phyloP scores from a whole-genome alignment of 768 basidiomycete genomes.

The Lactarius quietus region DNA sequence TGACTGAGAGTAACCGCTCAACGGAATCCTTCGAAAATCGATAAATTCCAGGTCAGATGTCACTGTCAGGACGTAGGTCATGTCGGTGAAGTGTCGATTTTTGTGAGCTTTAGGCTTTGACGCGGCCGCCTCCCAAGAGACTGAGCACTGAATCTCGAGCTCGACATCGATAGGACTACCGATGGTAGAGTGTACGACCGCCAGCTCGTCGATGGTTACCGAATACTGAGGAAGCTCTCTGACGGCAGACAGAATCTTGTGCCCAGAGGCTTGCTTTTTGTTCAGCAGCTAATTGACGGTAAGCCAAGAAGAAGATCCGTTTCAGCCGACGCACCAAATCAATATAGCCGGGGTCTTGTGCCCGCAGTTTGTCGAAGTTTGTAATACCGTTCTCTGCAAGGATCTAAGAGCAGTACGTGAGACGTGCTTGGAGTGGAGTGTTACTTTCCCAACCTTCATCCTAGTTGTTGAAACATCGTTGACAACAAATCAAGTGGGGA shows the following conservation, averaged over 20 bases:
- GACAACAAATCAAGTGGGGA: background rate
- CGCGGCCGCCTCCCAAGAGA: constrained; percentile 35
- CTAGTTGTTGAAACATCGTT: constrained; percentile 6
- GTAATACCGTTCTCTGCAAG: constrained; percentile 71
- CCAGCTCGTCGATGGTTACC: constrained; percentile 48
- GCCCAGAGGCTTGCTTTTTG: constrained; percentile 39
- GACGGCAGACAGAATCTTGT: constrained; percentile 57
- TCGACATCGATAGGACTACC: constrained; percentile 54
- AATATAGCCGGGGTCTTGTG: constrained; percentile 55
- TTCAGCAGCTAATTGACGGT: constrained; percentile 22
- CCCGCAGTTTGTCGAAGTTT: constrained; percentile 53
- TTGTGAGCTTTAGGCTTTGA: constrained; percentile 39
- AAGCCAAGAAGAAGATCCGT: background rate
- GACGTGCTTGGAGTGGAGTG: constrained; percentile 19
- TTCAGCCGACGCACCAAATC: constrained; percentile 49
- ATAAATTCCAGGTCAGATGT: constrained; percentile 73
- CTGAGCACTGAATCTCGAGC: constrained; percentile 54
- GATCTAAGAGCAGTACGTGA: constrained; percentile 42
- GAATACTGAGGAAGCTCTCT: constrained; percentile 64
- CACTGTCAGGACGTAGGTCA: constrained; percentile 68
- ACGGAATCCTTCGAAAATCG: constrained; percentile 81
- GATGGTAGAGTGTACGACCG: constrained; percentile 41
- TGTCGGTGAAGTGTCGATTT: constrained; percentile 49
- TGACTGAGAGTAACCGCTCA: constrained; percentile 9
- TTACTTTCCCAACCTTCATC: constrained; percentile 29